These are phyloP conservation scores for Fusarium sp. DNA, from an alignment of 2,329 filamentous ascomycete species.

Conservation along the genomic window DNA sequence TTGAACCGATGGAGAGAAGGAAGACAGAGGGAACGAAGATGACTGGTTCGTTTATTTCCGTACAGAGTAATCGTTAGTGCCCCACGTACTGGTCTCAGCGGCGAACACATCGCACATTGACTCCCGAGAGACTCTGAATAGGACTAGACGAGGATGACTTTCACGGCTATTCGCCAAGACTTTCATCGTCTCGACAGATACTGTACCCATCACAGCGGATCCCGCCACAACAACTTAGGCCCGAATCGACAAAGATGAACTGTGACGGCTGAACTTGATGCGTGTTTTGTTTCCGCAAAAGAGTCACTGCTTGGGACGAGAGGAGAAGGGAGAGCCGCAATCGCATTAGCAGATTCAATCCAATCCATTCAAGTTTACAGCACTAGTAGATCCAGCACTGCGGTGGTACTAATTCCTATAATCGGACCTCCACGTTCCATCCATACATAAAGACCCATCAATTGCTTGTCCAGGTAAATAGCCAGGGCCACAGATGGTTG, in stretches of 20 bases:
- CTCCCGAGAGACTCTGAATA: slow-evolving; percentile 18
- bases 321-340: neutral
- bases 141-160: slow-evolving; percentile 3
- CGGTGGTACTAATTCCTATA: slow-evolving; percentile 21
- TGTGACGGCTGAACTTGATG: slow-evolving; percentile 18
- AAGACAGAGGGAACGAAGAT: slow-evolving; percentile 18
- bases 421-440: slow-evolving; percentile 8
- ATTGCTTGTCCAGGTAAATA: slow-evolving; percentile 13
- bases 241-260: slow-evolving; percentile 34
- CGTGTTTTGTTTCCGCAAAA: slow-evolving; percentile 22
- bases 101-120: slow-evolving; percentile 31
- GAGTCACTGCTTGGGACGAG: slow-evolving; percentile 14
- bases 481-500: slow-evolving; percentile 18
- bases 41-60: slow-evolving; percentile 28
- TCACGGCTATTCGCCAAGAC: slow-evolving; percentile 29
- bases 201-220: slow-evolving; percentile 33
- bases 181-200: slow-evolving; percentile 23
- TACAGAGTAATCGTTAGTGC: slow-evolving; percentile 19
- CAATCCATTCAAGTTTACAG: neutral
- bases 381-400: neutral
- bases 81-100: slow-evolving; percentile 26
- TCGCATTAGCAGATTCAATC: slow-evolving; percentile 6
- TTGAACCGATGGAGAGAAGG: slow-evolving; percentile 6
- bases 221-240: slow-evolving; percentile 35
- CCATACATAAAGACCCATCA: neutral